Evolutionary conservation across 371 early-diverging fungal species (phyloP), one percentile per base, ranked within the genome.

Genomic region (Syncephalastrum contaminatum): DNA sequence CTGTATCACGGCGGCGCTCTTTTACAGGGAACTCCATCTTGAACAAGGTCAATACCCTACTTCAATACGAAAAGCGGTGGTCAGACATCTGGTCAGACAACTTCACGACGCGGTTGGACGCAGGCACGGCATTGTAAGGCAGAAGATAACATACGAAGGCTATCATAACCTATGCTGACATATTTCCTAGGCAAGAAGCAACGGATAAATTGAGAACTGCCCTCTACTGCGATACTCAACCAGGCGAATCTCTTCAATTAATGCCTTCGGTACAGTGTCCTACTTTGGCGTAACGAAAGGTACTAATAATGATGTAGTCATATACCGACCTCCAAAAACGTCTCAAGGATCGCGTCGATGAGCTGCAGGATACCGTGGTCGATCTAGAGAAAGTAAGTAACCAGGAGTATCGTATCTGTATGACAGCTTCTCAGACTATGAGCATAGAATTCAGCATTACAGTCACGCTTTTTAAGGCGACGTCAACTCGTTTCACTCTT

Each of bases 401-500:
- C n/a, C n/a, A n/a, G n/a, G n/a, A n/a, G n/a, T n/a, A n/a, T n/a
- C n/a, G n/a, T n/a, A n/a, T n/a, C n/a, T n/a, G 12, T 2, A 30
- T 30, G 0, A 1, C 10, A n/a, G 4, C 3, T 4, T 27, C 24
- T 50, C 18, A 16, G 4, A 48, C n/a, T 0, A 12, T n/a, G 25
- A 25, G 30, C 8, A 16, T 3, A 50, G 30, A 30, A 50, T 15
- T 30, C 30, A 50, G 24, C 30, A 24, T 16, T 19, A 50, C 36
- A 30, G 36, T 6, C 36, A 50, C 36, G 24, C 19, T 24, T 27
- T n/a, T 13, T 30, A 20, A 50, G 19, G 10, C 21, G 36, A 19
- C 50, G 50, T 3, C 36, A 58, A 16, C 41, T 67, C 3, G 63
- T 67, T 18, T 51, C 63, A 1, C 15, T 46, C 22, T 67, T 63